Percentiles rank a stretch among this genome's conserved stretches.
Conservation (phyloP, 768 basidiomycete species). For the Auricularia cornea region DNA sequence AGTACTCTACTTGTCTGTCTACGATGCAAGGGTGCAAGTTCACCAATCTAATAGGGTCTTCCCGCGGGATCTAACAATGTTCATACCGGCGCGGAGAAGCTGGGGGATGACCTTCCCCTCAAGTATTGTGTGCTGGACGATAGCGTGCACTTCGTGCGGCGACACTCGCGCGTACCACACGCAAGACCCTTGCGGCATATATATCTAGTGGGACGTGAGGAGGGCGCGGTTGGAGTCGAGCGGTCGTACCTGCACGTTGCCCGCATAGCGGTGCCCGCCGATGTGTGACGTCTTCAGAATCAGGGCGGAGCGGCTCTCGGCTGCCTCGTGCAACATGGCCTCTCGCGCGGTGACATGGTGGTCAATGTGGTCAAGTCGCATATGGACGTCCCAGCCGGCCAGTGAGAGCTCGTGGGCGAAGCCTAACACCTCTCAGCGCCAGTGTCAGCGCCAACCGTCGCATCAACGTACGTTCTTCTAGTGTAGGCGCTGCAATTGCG, state of each 20-base stretch:
- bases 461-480: slow-evolving; percentile 54
- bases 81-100: slow-evolving; percentile 81
- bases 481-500: slow-evolving; percentile 74
- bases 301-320: slow-evolving; percentile 56
- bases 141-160: slow-evolving; percentile 77
- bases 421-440: slow-evolving; percentile 29
- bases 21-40: too few species aligned
- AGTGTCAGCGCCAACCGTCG: slow-evolving; percentile 9
- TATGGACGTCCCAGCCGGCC: slow-evolving; percentile 72
- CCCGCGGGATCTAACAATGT: slow-evolving; percentile 36
- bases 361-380: slow-evolving; percentile 58
- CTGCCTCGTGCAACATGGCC: slow-evolving; percentile 29
- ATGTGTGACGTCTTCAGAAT: slow-evolving; percentile 85
- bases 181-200: slow-evolving; percentile 75
- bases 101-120: slow-evolving; percentile 76
- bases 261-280: slow-evolving; percentile 89
- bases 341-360: slow-evolving; percentile 43
- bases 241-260: slow-evolving; percentile 84
- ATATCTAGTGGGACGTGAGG: slow-evolving; percentile 44
- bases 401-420: slow-evolving; percentile 54
- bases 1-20: too few species aligned
- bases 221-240: neutral
- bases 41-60: neutral
- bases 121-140: slow-evolving; percentile 83
- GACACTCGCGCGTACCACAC: slow-evolving; percentile 95